phyloP scores from a whole-genome alignment of 2,329 filamentous ascomycete species.

The Neopestalotiopsis clavispora region DNA sequence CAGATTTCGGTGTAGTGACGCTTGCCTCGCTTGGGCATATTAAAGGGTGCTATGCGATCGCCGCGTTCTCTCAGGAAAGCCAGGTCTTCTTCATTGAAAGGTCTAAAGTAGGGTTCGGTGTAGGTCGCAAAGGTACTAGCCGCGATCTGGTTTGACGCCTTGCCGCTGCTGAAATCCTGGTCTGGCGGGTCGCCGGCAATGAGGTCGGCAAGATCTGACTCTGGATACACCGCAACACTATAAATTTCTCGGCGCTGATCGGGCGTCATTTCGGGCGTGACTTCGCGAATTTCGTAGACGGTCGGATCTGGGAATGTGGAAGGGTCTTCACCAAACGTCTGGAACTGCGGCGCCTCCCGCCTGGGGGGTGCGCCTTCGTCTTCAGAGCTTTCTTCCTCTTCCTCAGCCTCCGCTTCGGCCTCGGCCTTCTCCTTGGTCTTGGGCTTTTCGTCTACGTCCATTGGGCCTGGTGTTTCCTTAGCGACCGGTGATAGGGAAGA shows the following conservation, averaged over 20 bases:
- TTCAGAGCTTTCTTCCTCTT: constrained; percentile 54
- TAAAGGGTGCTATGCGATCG: constrained; percentile 81
- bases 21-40: constrained; percentile 84
- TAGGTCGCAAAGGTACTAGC: constrained; percentile 93
- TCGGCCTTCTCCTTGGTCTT: constrained; percentile 50
- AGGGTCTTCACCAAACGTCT: constrained; percentile 92
- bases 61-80: constrained; percentile 90
- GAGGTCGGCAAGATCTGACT: constrained; percentile 78
- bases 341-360: constrained; percentile 73
- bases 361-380: constrained; percentile 66
- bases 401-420: constrained; percentile 29
- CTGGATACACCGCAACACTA: constrained; percentile 83
- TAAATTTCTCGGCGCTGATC: constrained; percentile 89
- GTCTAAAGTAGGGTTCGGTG: constrained; percentile 88
- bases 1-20: constrained; percentile 88
- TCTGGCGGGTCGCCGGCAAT: constrained; percentile 91
- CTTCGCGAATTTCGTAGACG: constrained; percentile 86
- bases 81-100: constrained; percentile 90
- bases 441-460: constrained; percentile 63
- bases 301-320: constrained; percentile 91
- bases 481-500: constrained; percentile 65
- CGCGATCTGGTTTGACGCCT: constrained; percentile 92
- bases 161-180: constrained; percentile 93
- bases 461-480: constrained; percentile 55
- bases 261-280: constrained; percentile 76